Base-by-base conservation (phyloP, 208 protist species). In the Crithidia expoeki region DNA sequence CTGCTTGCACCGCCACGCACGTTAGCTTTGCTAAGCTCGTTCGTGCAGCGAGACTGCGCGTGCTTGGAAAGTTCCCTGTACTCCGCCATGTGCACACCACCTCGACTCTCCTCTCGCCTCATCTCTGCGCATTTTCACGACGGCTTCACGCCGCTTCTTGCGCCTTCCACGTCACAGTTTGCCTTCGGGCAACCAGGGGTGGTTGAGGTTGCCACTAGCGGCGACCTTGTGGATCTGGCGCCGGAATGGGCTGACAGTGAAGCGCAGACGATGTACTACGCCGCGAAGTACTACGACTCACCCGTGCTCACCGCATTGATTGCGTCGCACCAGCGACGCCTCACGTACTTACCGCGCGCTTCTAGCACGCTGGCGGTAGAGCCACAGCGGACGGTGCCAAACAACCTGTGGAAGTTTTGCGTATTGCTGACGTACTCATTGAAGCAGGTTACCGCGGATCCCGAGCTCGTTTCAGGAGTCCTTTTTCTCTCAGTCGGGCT, bases 231-330 rank as follows among this genome's bases (percentile, higher is more conserved):
- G 33, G 83, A 88, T 57, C 58, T 92, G 30, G 81, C 81, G 17
- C 57, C 69, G 16, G 68, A 84, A 51, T 92, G 86, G 86, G 71
- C 76, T n/a, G 86, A 88, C 40, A 83, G 68, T 59, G 69, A 80
- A 50, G 58, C 68, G 17, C 66, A 79, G 34, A 92, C 81, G 30
- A 60, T 81, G 58, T 85, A 80, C 60, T 92, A 88, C 63, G 74
- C 83, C 38, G 75, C 80, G 44, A 86, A 87, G 59, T 92, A 78
- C 52, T 87, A 79, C 64, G 80, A 89, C 49, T 88, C 83, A 12
- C 11, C 47, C 23, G 27, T 75, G 36, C 74, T 80, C 56, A 38
- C 47, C 21, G 33, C 51, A 23, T 47, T 90, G 19, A 12, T 80
- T n/a, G 68, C 66, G 25, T 12, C 58, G n/a, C 63, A 75, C 17